A percentile compares a stretch with the other conserved stretches of the same genome.
These are phyloP conservation scores for Rutstroemia sp. DNA, from an alignment of 2,329 filamentous ascomycete species.

Conservation along the genomic window DNA sequence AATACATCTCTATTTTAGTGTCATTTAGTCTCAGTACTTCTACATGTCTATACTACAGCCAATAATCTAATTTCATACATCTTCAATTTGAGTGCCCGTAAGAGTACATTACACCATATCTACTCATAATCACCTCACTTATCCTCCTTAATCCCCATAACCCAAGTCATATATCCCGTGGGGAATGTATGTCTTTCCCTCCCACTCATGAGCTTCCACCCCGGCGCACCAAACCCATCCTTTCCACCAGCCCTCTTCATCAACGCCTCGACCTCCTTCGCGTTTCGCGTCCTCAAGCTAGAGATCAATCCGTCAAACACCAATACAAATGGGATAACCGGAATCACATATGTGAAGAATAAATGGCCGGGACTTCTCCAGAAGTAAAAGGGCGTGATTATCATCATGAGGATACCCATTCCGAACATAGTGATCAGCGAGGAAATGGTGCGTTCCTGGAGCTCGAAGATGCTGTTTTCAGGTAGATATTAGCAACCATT, in stretches of 20 bases:
- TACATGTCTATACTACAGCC: too few species aligned
- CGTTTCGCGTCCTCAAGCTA: constrained; percentile 57
- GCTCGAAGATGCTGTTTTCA: constrained; percentile 54
- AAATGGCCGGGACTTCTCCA: constrained; percentile 36
- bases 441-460: constrained; percentile 56
- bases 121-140: neutral
- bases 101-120: neutral
- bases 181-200: constrained; percentile 40
- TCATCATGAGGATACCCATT: constrained; percentile 44
- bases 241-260: constrained; percentile 43
- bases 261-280: constrained; percentile 55
- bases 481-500: neutral
- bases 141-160: constrained; percentile 30
- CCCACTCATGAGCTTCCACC: constrained; percentile 36
- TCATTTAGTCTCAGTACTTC: too few species aligned
- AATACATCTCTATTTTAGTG: too few species aligned
- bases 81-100: neutral
- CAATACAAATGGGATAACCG: constrained; percentile 59
- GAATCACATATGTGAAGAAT: constrained; percentile 59
- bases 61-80: neutral
- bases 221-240: constrained; percentile 13
- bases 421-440: constrained; percentile 46
- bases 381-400: constrained; percentile 44
- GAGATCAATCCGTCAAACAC: constrained; percentile 64
- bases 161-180: constrained; percentile 39